Conservation (phyloP, 495 filamentous ascomycete species). For the Astrocystis sublimbata region DNA sequence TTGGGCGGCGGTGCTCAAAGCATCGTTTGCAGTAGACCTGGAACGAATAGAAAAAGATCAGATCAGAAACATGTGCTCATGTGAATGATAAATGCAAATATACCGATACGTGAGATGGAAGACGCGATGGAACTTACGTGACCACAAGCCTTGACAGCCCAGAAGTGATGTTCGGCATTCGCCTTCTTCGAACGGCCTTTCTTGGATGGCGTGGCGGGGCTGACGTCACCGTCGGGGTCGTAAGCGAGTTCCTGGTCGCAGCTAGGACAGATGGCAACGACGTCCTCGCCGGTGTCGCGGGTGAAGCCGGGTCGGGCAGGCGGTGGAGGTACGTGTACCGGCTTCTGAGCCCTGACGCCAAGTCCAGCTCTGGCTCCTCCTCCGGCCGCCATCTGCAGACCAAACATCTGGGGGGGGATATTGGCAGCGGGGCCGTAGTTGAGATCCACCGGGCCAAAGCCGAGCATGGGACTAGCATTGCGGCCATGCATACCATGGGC, state of each 20-base stretch:
- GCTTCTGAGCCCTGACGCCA: too few species aligned
- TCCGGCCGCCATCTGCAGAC: background rate
- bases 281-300: slow-evolving; percentile 41
- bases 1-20: slow-evolving; percentile 41
- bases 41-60: too few species aligned
- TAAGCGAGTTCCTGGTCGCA: slow-evolving; percentile 50
- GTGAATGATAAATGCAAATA: too few species aligned
- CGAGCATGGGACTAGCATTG: slow-evolving; percentile 5
- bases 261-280: slow-evolving; percentile 45
- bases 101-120: too few species aligned
- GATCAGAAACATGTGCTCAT: too few species aligned
- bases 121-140: slow-evolving; percentile 38
- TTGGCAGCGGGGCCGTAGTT: slow-evolving; percentile 24
- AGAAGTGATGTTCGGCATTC: slow-evolving; percentile 50
- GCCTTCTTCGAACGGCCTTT: slow-evolving; percentile 43
- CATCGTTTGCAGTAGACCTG: slow-evolving; percentile 51
- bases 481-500: background rate
- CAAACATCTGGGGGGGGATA: slow-evolving; percentile 7
- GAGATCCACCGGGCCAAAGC: slow-evolving; percentile 16
- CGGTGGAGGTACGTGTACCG: slow-evolving; percentile 36
- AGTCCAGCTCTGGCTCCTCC: slow-evolving; percentile 13
- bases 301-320: slow-evolving; percentile 43
- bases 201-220: slow-evolving; percentile 33
- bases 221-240: slow-evolving; percentile 37
- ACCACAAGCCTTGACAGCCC: slow-evolving; percentile 51